A percentile compares a stretch with the other conserved stretches of the same genome.
Conservation (phyloP, 2,329 filamentous ascomycete genomes). For the Fusarium odoratissimum region DNA sequence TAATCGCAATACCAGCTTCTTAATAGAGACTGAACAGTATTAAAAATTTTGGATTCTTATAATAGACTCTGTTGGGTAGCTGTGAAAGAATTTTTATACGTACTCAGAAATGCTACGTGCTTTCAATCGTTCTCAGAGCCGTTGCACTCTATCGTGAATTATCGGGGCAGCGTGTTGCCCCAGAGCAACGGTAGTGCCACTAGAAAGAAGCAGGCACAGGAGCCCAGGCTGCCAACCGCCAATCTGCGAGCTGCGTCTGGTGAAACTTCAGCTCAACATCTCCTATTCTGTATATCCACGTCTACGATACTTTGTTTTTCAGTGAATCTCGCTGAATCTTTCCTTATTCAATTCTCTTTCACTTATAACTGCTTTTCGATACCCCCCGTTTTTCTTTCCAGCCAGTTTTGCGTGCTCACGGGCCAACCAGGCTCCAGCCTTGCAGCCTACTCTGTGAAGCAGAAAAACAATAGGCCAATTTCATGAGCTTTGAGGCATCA, state of each 20-base stretch:
- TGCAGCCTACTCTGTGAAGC: slow-evolving; percentile 1
- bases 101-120: neutral
- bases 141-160: slow-evolving; percentile 40
- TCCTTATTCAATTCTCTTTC: neutral
- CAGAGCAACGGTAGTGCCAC: slow-evolving; percentile 41
- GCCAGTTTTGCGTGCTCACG: neutral
- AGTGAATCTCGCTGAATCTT: neutral
- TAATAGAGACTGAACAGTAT: neutral
- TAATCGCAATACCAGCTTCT: neutral
- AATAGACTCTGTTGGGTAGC: neutral
- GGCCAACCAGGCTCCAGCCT: neutral
- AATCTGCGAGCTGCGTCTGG: slow-evolving; percentile 19
- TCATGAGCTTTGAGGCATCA: neutral
- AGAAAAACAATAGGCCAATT: slow-evolving; percentile 10
- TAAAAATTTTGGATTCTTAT: neutral
- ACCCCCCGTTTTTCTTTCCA: neutral
- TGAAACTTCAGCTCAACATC: slow-evolving; percentile 30
- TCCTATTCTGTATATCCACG: slow-evolving; percentile 2
- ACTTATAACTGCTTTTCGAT: neutral
- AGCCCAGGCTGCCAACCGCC: slow-evolving; percentile 30
- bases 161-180: slow-evolving; percentile 44
- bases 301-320: slow-evolving; percentile 4
- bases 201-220: slow-evolving; percentile 33
- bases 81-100: neutral
- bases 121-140: neutral